Evolutionary conservation across 768 basidiomycete species (phyloP).

Genomic region (Leccinum subtestaceum): DNA sequence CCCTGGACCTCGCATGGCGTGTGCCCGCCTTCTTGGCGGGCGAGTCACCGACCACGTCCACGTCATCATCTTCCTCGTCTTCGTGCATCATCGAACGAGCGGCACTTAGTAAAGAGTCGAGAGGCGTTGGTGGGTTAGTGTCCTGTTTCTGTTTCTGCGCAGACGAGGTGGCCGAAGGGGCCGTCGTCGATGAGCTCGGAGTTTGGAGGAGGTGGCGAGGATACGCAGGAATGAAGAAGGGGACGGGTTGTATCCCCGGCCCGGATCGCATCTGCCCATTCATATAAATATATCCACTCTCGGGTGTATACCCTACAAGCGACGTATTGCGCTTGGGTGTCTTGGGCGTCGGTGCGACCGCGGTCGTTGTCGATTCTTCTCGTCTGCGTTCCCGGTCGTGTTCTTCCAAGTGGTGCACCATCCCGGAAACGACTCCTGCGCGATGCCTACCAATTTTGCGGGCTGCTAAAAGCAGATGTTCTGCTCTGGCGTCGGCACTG

Average conservation of each 20-base stretch:
- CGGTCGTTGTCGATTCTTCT: constrained; percentile 25
- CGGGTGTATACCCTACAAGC: constrained; percentile 19
- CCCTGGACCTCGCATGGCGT: constrained; percentile 28
- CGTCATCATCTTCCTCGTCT: constrained; percentile 33
- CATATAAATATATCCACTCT: constrained; percentile 32
- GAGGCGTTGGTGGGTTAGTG: constrained; percentile 41
- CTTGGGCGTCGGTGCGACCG: constrained; percentile 23
- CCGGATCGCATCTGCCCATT: constrained; percentile 23
- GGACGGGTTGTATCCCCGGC: constrained; percentile 30
- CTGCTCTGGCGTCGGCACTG: constrained; percentile 63
- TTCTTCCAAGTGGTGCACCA: constrained; percentile 38
- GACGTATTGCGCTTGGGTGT: constrained; percentile 32
- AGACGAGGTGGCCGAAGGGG: constrained; percentile 25
- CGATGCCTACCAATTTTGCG: constrained; percentile 66
- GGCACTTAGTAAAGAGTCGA: constrained; percentile 60
- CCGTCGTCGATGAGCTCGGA: constrained; percentile 32
- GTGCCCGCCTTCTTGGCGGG: constrained; percentile 20
- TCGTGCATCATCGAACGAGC: constrained; percentile 56
- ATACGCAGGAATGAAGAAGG: constrained; percentile 32
- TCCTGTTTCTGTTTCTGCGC: constrained; percentile 18
- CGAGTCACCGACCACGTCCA: constrained; percentile 21
- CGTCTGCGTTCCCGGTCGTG: constrained; percentile 27
- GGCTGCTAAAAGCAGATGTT: constrained; percentile 70
- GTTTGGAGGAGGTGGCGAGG: constrained; percentile 28
- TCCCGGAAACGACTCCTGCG: constrained; percentile 52